Evolutionary conservation across 2,329 filamentous ascomycete species (phyloP).

Genomic region (Aspergillus awamori): DNA sequence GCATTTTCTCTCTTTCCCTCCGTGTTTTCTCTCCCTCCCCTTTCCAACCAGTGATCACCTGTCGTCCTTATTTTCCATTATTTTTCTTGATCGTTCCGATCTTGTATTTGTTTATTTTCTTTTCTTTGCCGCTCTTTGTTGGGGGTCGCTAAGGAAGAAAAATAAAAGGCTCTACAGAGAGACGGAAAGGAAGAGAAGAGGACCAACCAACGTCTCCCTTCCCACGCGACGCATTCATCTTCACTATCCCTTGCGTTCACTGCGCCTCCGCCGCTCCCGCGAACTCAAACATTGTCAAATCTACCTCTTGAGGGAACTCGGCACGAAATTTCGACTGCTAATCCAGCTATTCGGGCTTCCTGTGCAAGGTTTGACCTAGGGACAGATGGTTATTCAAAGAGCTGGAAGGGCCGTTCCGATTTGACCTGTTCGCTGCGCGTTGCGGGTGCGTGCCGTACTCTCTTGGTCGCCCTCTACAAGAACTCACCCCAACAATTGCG

Average conservation of each 20-base stretch:
- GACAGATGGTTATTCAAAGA: conserved; percentile 25
- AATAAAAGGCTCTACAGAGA: neutral
- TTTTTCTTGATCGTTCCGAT: too few relatives aligned
- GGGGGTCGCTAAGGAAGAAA: conserved; percentile 5
- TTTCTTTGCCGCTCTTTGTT: neutral
- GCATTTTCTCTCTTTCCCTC: conserved; percentile 1
- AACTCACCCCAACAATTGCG: conserved; percentile 16
- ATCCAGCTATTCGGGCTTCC: conserved; percentile 17
- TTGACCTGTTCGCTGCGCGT: conserved; percentile 33
- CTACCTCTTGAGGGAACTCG: conserved; percentile 16
- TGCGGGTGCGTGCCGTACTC: conserved; percentile 27
- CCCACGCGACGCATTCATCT: conserved; percentile 37
- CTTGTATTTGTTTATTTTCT: too few relatives aligned
- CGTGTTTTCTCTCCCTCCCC: neutral
- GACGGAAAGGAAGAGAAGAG: conserved; percentile 11
- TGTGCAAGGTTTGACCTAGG: conserved; percentile 18
- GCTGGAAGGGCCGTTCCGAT: conserved; percentile 27
- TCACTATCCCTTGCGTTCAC: conserved; percentile 30
- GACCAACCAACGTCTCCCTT: conserved; percentile 20
- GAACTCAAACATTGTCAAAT: conserved; percentile 26
- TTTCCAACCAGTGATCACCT: neutral
- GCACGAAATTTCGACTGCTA: conserved; percentile 19
- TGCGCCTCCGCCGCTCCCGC: conserved; percentile 33
- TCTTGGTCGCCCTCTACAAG: conserved; percentile 13
- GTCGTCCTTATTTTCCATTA: conserved; percentile 1